phyloP scores from a whole-genome alignment of 2,329 filamentous ascomycete genomes.

The Aspergillus sp. region DNA sequence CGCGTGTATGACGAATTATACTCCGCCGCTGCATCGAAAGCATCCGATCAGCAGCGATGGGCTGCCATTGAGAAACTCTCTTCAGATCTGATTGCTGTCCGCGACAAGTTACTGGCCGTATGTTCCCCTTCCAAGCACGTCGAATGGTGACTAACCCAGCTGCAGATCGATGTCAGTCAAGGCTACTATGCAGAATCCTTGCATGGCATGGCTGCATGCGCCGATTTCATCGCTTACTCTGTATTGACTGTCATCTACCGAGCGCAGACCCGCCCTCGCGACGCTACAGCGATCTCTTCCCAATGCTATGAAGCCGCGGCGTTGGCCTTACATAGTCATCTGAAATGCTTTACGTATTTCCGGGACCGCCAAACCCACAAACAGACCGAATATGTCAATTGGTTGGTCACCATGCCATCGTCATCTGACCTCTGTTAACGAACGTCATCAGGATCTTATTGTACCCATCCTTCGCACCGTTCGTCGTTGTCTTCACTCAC shows the following conservation, averaged over 20 bases:
- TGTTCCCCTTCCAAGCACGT: neutral
- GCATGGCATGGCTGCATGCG: slow-evolving; percentile 25
- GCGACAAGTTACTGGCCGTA: slow-evolving; percentile 22
- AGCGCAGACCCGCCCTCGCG: slow-evolving; percentile 20
- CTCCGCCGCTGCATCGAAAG: slow-evolving; percentile 17
- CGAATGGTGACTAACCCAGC: neutral
- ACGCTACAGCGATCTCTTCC: slow-evolving; percentile 24
- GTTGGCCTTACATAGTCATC: slow-evolving; percentile 24
- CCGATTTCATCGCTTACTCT: slow-evolving; percentile 25
- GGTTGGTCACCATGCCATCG: slow-evolving; percentile 9
- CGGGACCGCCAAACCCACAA: slow-evolving; percentile 24
- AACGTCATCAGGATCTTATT: slow-evolving; percentile 18
- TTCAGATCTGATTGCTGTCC: slow-evolving; percentile 20
- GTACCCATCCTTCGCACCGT: slow-evolving; percentile 27
- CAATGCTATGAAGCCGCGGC: slow-evolving; percentile 26
- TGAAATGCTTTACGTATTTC: slow-evolving; percentile 26
- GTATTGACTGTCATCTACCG: slow-evolving; percentile 25
- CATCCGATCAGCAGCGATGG: slow-evolving; percentile 13
- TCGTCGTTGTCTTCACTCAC: slow-evolving; percentile 29
- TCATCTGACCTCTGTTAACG: neutral
- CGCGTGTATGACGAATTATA: slow-evolving; percentile 26
- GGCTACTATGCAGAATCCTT: slow-evolving; percentile 24
- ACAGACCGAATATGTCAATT: slow-evolving; percentile 28
- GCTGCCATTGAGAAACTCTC: slow-evolving; percentile 21
- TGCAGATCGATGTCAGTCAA: slow-evolving; percentile 21